A percentile compares a stretch with the other conserved stretches of the same genome.
Conservation (phyloP, 2,329 filamentous ascomycete species). For the Amesomyces nigricolor region DNA sequence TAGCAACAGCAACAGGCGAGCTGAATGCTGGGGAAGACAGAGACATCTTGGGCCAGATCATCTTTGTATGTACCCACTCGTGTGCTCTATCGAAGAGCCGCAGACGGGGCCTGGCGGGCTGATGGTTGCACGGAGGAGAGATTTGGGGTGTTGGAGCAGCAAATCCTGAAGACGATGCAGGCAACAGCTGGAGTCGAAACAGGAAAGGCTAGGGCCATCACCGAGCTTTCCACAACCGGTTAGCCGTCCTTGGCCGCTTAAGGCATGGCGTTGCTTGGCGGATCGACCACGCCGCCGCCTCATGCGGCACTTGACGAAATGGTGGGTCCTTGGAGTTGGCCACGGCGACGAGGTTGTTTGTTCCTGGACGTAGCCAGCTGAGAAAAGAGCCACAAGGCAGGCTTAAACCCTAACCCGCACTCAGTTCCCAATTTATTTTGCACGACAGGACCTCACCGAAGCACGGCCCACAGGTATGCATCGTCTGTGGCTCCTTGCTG, state of each 20-base stretch:
- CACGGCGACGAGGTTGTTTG: background rate
- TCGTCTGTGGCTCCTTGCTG: background rate
- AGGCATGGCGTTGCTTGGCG: conserved; percentile 2
- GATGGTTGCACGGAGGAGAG: conserved; percentile 17
- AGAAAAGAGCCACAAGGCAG: too few species aligned
- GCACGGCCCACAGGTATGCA: background rate
- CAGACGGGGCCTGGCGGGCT: conserved; percentile 17
- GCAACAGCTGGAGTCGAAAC: background rate
- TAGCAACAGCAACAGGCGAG: background rate
- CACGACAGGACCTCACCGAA: background rate
- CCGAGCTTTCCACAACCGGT: conserved; percentile 18
- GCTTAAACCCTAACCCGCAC: background rate
- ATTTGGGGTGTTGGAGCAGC: background rate
- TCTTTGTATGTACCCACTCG: conserved; percentile 11
- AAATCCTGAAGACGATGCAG: background rate
- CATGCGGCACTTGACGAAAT: background rate
- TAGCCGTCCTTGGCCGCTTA: conserved; percentile 7
- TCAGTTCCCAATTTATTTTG: background rate
- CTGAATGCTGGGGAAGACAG: conserved; percentile 8
- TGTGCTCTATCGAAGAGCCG: background rate
- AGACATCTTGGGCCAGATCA: conserved; percentile 3
- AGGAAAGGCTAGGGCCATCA: conserved; percentile 14
- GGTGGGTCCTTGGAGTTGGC: background rate
- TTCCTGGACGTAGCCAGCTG: too few species aligned
- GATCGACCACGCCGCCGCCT: background rate